Conservation (phyloP, 1,139 yeast species). For the Fermentozyma sake region DNA sequence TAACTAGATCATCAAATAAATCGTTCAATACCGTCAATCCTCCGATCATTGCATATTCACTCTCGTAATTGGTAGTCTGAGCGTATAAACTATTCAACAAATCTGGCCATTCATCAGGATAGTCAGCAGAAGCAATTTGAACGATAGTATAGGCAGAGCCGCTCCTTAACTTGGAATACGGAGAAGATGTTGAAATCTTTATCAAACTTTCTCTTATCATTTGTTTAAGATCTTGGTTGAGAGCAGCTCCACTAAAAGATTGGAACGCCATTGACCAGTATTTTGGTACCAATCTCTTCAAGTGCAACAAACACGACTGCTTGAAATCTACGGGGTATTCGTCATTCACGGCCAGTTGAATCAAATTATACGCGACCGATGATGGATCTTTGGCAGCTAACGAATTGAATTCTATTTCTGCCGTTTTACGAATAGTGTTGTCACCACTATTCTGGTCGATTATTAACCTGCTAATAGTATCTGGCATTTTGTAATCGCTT, state of each 20-base stretch:
- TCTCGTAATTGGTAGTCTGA: slow-evolving; percentile 27
- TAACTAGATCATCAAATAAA: slow-evolving; percentile 76
- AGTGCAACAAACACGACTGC: slow-evolving; percentile 67
- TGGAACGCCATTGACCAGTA: slow-evolving; percentile 87
- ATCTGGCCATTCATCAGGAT: slow-evolving; percentile 94
- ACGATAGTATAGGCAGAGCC: slow-evolving; percentile 73
- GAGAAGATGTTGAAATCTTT: slow-evolving; percentile 44
- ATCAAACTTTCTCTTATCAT: slow-evolving; percentile 49
- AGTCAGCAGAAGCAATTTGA: slow-evolving; percentile 85
- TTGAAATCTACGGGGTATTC: slow-evolving; percentile 30
- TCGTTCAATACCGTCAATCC: slow-evolving; percentile 72
- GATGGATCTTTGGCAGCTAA: slow-evolving; percentile 29
- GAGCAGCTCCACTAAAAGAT: slow-evolving; percentile 66
- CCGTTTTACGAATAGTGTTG: slow-evolving; percentile 28
- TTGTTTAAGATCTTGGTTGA: slow-evolving; percentile 49
- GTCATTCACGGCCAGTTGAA: slow-evolving; percentile 20
- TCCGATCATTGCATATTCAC: slow-evolving; percentile 46
- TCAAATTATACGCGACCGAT: slow-evolving; percentile 23
- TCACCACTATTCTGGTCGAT: slow-evolving; percentile 34
- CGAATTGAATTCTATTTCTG: slow-evolving; percentile 32
- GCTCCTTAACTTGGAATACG: slow-evolving; percentile 58
- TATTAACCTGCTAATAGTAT: no score
- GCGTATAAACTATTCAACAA: slow-evolving; percentile 49
- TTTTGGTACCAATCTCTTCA: slow-evolving; percentile 65
- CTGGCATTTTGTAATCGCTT: no score